Evolutionary conservation across 1,139 yeast genomes (phyloP).

Genomic region (Casaregolazyma lundiana): DNA sequence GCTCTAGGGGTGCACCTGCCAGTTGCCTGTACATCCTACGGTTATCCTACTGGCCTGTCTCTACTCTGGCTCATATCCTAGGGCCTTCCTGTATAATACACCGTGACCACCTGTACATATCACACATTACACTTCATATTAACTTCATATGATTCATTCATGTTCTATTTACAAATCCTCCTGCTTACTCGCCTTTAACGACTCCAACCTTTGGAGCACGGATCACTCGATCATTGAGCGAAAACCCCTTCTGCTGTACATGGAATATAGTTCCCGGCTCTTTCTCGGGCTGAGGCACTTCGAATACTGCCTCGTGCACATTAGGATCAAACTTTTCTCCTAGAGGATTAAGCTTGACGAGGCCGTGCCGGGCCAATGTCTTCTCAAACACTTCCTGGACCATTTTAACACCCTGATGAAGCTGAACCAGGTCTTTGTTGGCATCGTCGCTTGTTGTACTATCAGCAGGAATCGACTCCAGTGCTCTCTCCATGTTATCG

Average conservation of each 20-base stretch:
- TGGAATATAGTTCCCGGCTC: conserved; percentile 92
- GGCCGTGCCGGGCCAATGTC: conserved; percentile 77
- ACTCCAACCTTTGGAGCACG: conserved; percentile 97
- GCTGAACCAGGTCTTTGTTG: conserved; percentile 58
- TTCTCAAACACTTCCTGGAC: conserved; percentile 83
- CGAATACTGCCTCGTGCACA: conserved; percentile 89
- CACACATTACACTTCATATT: background rate
- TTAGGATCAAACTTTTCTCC: conserved; percentile 90
- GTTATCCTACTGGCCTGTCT: too few species aligned
- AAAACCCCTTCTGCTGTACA: conserved; percentile 89
- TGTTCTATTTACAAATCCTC: background rate
- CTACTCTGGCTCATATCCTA: too few species aligned
- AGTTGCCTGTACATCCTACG: too few species aligned
- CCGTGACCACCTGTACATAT: background rate
- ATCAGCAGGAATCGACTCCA: conserved; percentile 67
- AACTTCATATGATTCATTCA: conserved; percentile 9
- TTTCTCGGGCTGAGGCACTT: conserved; percentile 80
- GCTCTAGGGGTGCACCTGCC: background rate
- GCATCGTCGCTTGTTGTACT: conserved; percentile 31
- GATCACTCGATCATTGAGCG: conserved; percentile 79
- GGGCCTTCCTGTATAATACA: too few species aligned
- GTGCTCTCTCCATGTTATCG: conserved; percentile 87
- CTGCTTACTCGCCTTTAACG: conserved; percentile 48
- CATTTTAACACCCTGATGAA: conserved; percentile 89
- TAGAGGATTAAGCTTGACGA: conserved; percentile 73